phyloP scores from a whole-genome alignment of 345 rosid genomes.

The Syzygium oleosum region DNA sequence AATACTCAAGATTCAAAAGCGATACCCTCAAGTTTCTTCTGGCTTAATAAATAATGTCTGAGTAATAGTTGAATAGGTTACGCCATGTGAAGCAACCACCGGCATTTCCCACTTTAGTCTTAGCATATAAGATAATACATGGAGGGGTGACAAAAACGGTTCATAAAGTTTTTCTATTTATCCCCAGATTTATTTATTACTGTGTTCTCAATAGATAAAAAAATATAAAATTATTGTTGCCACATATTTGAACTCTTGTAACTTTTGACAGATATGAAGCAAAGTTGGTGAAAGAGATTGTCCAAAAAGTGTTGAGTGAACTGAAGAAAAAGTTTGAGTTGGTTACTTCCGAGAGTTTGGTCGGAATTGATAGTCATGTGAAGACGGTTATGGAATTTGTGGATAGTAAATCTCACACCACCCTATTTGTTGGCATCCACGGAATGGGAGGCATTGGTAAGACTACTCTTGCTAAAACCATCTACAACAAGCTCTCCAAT shows the following conservation, averaged over 20 bases:
- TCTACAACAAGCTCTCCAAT: background rate
- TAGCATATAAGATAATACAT: background rate
- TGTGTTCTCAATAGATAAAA: background rate
- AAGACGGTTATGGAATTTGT: background rate
- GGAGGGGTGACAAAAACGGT: background rate
- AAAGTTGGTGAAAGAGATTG: rapidly evolving
- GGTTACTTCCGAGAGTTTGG: background rate
- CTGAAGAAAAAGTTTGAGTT: background rate
- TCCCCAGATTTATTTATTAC: background rate
- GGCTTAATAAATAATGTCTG: background rate
- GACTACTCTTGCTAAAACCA: rapidly evolving
- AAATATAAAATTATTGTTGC: background rate
- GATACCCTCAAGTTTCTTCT: background rate
- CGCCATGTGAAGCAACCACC: background rate
- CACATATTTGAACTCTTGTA: background rate
- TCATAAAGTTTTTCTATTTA: background rate
- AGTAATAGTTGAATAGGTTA: background rate
- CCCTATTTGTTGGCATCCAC: background rate
- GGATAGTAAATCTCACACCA: background rate
- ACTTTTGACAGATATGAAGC: background rate
- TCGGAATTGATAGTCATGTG: background rate
- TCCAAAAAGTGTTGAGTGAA: background rate
- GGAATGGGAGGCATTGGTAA: background rate
- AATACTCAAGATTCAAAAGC: background rate
- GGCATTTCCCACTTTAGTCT: background rate